These are phyloP conservation scores for Emmonsia crescens DNA, from an alignment of 2,329 filamentous ascomycete species.

Conservation along the genomic window DNA sequence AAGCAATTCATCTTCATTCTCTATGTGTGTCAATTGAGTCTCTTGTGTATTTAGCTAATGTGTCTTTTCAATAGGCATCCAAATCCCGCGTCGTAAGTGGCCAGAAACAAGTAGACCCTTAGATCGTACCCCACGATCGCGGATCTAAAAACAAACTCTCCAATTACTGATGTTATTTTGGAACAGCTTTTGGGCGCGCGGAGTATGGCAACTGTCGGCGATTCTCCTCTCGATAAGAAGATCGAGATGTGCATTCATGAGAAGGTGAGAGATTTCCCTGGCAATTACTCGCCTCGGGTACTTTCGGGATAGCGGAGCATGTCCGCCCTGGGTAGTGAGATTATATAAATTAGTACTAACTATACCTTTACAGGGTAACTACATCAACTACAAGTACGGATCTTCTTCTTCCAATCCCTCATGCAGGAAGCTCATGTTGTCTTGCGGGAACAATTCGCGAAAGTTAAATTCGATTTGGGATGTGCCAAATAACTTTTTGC, in stretches of 20 bases:
- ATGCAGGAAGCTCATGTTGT: background rate
- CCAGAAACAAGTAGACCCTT: background rate
- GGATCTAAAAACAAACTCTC: conserved; percentile 5
- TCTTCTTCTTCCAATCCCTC: background rate
- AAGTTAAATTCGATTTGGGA: background rate
- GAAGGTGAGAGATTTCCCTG: conserved; percentile 41
- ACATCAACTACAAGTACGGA: conserved; percentile 78
- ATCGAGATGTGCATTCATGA: conserved; percentile 98
- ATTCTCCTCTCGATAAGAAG: conserved; percentile 84
- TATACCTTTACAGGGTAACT: conserved; percentile 51
- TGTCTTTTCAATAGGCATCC: conserved; percentile 25
- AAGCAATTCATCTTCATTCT: conserved; percentile 2
- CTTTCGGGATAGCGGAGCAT: conserved; percentile 12
- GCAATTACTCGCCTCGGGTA: conserved; percentile 14
- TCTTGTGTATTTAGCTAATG: conserved; percentile 16
- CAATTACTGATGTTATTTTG: conserved; percentile 29
- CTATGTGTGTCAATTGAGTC: conserved; percentile 1
- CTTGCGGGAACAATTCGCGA: background rate
- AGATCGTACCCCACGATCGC: background rate
- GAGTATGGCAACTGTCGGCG: conserved; percentile 71
- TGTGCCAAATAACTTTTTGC: background rate
- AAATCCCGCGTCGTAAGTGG: conserved; percentile 37
- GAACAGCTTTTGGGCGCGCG: conserved; percentile 51
- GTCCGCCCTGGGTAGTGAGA: conserved; percentile 11
- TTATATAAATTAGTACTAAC: conserved; percentile 18